Base-by-base conservation (phyloP, 2,329 filamentous ascomycete species). In the Apiospora koreana region DNA sequence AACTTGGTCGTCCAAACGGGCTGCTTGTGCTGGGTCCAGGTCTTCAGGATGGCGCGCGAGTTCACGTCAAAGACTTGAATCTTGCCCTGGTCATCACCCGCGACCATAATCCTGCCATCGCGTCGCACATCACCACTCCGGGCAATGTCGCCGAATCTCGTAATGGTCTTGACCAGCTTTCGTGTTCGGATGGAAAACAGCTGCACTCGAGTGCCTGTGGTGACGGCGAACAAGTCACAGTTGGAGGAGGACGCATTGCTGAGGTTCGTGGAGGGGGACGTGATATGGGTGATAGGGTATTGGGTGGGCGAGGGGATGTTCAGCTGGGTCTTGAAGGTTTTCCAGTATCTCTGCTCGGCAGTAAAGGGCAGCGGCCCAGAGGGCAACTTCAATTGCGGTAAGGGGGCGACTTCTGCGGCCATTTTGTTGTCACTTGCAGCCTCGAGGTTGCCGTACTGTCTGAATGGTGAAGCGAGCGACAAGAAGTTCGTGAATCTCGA, bases 301-400 rank as follows among this genome's bases (percentile, higher is more conserved):
- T 94, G 93, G 74, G 96, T 94, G 74, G 95, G 94, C 73, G 95
- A 97, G 64, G 96, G 93, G 72, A 98, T 91, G 72, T 95, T 91
- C 70, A 97, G 90, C 74, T 95, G 93, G 75, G 95, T 96, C 83
- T 94, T 94, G 86, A 99, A 99, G 16, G 93, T 92, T 79, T 92
- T 93, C 97, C 97, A 99, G 86, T 98, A 98, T 74, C 92, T 89
- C 83, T 98, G 95, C 84, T 99, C 96, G 42, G 95, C 92, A 7
- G 95, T 97, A 65, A 95, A 84, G 69, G 94, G 92, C 50, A 92
- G 91, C 70, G 94, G 94, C 67, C 94, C 93, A 73, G 93, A 88
- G 70, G 95, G 91, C 79, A 97, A 88, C 86, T 94, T 97, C 79
- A 97, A 85, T 81, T 92, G 92, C 80, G 91, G 91, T 75, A 97